These are phyloP conservation scores for Lindgomyces ingoldianus DNA, from an alignment of 495 filamentous ascomycete genomes.

Conservation along the genomic window DNA sequence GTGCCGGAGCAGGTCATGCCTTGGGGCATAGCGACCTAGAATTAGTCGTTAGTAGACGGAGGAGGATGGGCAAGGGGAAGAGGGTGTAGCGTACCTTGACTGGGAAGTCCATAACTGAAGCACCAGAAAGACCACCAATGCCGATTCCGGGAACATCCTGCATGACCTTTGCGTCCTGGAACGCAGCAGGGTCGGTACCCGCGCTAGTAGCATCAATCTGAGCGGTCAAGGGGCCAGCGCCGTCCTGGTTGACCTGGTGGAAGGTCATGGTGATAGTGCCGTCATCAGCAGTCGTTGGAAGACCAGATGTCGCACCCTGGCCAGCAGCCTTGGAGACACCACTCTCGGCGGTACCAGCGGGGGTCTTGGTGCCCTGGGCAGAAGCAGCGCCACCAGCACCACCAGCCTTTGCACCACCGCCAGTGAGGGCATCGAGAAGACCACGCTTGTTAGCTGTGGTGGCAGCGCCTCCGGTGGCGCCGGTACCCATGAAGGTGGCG, in stretches of 20 bases:
- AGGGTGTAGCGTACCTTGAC: neutral
- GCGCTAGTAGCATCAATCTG: slow-evolving; percentile 53
- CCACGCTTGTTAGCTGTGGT: slow-evolving; percentile 16
- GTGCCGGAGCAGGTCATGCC: slow-evolving; percentile 62
- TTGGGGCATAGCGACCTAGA: slow-evolving; percentile 58
- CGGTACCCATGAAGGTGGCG: slow-evolving; percentile 42
- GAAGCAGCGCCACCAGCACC: slow-evolving; percentile 23
- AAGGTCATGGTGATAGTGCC: slow-evolving; percentile 51
- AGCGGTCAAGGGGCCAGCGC: slow-evolving; percentile 45
- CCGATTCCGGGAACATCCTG: slow-evolving; percentile 57
- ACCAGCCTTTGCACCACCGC: slow-evolving; percentile 21
- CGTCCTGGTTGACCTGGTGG: slow-evolving; percentile 46
- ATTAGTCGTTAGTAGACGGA: neutral
- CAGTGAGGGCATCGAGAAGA: slow-evolving; percentile 21
- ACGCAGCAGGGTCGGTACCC: slow-evolving; percentile 55
- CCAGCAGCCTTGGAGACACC: slow-evolving; percentile 38
- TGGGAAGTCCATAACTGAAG: neutral
- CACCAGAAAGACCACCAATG: slow-evolving; percentile 39
- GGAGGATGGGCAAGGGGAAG: neutral
- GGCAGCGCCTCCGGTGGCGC: slow-evolving; percentile 16
- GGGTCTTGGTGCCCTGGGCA: slow-evolving; percentile 34
- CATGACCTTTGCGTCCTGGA: slow-evolving; percentile 56
- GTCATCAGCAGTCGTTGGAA: slow-evolving; percentile 57
- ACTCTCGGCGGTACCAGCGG: slow-evolving; percentile 35
- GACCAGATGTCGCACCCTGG: slow-evolving; percentile 41